phyloP scores from a whole-genome alignment of 1,284 basidiomycete genomes.

The Mycena sp. region DNA sequence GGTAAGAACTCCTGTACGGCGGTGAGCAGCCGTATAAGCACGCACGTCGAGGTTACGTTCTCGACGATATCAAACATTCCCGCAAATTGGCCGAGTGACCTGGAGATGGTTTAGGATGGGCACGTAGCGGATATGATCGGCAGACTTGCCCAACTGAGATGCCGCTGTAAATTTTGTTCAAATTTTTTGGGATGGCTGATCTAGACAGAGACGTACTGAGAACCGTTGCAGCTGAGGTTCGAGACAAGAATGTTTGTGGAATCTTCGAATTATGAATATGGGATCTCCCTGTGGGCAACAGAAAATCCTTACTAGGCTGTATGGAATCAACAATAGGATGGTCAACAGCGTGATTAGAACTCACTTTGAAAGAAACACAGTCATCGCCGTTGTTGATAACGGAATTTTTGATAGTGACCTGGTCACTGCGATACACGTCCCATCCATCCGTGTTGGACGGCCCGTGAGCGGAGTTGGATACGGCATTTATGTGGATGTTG shows the following conservation, averaged over 20 bases:
- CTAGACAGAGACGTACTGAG: conserved; percentile 50
- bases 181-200: neutral
- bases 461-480: conserved; percentile 54
- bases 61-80: conserved; percentile 71
- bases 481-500: conserved; percentile 54
- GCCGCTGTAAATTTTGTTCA: conserved; percentile 48
- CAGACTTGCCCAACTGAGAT: conserved; percentile 63
- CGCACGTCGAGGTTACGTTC: conserved; percentile 62
- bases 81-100: conserved; percentile 63
- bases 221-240: conserved; percentile 68
- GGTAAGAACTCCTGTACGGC: too few relatives aligned
- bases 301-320: conserved; percentile 10
- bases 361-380: conserved; percentile 76
- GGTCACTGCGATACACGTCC: conserved; percentile 67
- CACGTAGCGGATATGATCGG: neutral
- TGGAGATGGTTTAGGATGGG: conserved; percentile 24
- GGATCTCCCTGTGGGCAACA: neutral
- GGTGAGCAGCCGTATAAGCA: too few relatives aligned
- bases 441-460: conserved; percentile 59
- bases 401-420: conserved; percentile 59
- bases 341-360: neutral
- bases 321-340: neutral
- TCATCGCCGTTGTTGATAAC: conserved; percentile 69
- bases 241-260: conserved; percentile 66
- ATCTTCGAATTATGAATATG: conserved; percentile 38